phyloP scores from a whole-genome alignment of 2,329 filamentous ascomycete genomes.

The Botrytis galanthina region DNA sequence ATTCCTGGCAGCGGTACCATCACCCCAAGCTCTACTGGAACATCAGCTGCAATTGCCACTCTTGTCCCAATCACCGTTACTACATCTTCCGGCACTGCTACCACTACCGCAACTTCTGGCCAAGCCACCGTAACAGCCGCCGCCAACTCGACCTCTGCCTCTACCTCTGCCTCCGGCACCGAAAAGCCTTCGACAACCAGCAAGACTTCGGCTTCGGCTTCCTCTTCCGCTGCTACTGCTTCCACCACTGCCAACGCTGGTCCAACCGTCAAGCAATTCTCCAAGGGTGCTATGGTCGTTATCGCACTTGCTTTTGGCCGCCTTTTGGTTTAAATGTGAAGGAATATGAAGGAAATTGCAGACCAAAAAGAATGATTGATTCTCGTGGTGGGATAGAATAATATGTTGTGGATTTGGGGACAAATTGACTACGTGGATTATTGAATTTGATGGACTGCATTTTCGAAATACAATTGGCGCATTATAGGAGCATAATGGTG shows the following conservation, averaged over 20 bases:
- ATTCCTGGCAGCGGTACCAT: constrained; percentile 10
- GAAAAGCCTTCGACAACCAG: neutral
- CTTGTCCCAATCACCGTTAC: neutral
- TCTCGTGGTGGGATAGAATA: neutral
- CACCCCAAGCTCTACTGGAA: constrained; percentile 1
- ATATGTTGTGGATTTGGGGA: constrained; percentile 2
- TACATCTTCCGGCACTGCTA: neutral
- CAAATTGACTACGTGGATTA: constrained; percentile 5
- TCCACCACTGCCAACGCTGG: constrained; percentile 9
- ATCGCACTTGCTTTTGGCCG: constrained; percentile 18
- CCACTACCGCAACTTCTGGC: neutral
- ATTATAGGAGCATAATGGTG: constrained; percentile 9
- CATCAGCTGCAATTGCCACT: neutral
- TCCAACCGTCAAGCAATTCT: constrained; percentile 14
- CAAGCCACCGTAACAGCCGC: neutral
- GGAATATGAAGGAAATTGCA: neutral
- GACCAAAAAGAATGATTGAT: neutral
- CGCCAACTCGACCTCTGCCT: neutral
- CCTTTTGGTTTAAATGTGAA: neutral
- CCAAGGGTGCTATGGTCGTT: constrained; percentile 17
- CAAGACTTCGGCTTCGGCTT: constrained; percentile 5
- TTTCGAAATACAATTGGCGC: constrained; percentile 4
- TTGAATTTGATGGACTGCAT: neutral
- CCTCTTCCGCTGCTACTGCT: constrained; percentile 1
- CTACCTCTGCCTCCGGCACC: neutral